A percentile compares a stretch with the other conserved stretches of the same genome.
Evolutionary conservation across 352 stramenopile species (phyloP).

Genomic region (Aphanomyces stellatus): DNA sequence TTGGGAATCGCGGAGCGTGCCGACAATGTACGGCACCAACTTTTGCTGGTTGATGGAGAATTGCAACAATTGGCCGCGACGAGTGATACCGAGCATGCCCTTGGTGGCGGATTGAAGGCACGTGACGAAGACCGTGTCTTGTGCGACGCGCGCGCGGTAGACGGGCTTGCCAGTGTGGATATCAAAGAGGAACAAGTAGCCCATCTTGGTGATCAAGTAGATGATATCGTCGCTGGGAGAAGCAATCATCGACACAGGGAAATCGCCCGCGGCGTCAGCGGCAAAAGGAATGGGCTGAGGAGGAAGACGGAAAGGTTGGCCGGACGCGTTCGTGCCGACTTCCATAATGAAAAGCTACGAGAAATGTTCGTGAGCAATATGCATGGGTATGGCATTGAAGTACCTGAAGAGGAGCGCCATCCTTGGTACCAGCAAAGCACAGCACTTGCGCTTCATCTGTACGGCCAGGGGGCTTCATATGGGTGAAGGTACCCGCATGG

Average conservation of each 20-base stretch:
- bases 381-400: no score
- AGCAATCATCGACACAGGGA: constrained; percentile 95
- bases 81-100: constrained; percentile 97
- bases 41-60: constrained; percentile 97
- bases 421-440: constrained; percentile 79
- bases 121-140: constrained; percentile 98
- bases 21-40: constrained; percentile 98
- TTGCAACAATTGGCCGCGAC: constrained; percentile 94
- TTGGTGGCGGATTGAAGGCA: constrained; percentile 87
- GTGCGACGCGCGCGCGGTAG: constrained; percentile 95
- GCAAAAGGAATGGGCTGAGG: constrained; percentile 94
- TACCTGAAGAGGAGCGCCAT: constrained; percentile 57
- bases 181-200: constrained; percentile 99
- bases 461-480: constrained; percentile 92
- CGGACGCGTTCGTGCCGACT: constrained; percentile 93
- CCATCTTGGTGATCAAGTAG: constrained; percentile 99
- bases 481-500: constrained; percentile 95
- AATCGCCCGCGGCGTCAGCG: constrained; percentile 94
- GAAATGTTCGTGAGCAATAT: no score
- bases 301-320: constrained; percentile 91
- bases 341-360: constrained; percentile 96
- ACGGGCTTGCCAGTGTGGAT: constrained; percentile 97
- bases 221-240: constrained; percentile 88
- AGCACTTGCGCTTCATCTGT: constrained; percentile 86
- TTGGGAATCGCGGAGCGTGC: constrained; percentile 94